These are phyloP conservation scores for Selaginella moellendorffii DNA, from an alignment of 75 land plant species.

Conservation along the genomic window DNA sequence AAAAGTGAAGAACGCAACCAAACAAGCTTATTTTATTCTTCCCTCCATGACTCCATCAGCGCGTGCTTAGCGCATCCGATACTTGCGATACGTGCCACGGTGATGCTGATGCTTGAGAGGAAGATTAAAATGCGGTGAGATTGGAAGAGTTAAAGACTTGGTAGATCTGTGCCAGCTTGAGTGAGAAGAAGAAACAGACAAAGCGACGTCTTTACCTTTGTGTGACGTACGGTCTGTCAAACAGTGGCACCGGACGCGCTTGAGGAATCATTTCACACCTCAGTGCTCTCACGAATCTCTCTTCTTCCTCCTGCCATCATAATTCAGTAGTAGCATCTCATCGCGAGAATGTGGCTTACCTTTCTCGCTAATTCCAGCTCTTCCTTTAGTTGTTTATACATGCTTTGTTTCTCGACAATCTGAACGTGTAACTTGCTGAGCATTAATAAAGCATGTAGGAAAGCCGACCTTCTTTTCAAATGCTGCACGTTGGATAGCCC, in stretches of 20 bases:
- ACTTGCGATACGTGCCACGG: too few relatives aligned
- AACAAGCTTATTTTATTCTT: too few relatives aligned
- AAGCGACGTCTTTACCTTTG: conserved; percentile 34
- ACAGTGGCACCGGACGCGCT: conserved; percentile 77
- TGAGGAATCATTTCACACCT: conserved; percentile 70
- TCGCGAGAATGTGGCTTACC: conserved; percentile 27
- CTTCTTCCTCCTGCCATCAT: conserved; percentile 70
- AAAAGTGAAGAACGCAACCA: too few relatives aligned
- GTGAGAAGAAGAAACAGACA: background rate
- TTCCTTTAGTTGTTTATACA: conserved; percentile 67
- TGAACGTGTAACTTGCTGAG: conserved; percentile 2
- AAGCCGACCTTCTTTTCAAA: conserved; percentile 60
- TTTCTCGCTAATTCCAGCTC: conserved; percentile 57
- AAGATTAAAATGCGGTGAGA: background rate
- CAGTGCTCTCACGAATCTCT: conserved; percentile 58
- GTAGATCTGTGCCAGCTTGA: background rate
- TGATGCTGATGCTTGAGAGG: too few relatives aligned
- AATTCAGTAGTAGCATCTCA: background rate
- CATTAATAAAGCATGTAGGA: background rate
- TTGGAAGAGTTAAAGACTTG: background rate
- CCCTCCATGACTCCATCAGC: too few relatives aligned
- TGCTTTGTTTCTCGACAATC: conserved; percentile 70
- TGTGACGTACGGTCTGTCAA: conserved; percentile 64
- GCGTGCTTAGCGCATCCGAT: too few relatives aligned
- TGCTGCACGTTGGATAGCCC: conserved; percentile 71